A percentile compares a stretch with the other conserved stretches of the same genome.
Evolutionary conservation across 208 protist genomes (phyloP).

Genomic region (Wallacemonas sp.): DNA sequence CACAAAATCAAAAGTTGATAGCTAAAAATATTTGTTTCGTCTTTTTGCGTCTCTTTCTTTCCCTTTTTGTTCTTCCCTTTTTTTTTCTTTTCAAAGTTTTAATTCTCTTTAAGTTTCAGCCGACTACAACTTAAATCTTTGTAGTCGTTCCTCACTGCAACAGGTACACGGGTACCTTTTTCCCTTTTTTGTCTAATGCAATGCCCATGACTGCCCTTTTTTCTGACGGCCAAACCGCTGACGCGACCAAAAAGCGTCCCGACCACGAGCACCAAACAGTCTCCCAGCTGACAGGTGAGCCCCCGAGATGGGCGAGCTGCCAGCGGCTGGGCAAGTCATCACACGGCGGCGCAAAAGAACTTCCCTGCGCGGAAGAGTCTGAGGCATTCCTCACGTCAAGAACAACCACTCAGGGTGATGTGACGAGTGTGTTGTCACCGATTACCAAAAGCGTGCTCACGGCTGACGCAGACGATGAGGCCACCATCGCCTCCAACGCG

Average conservation of each 20-base stretch:
- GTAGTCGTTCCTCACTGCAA: no score
- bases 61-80: slow-evolving; percentile 3
- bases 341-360: background rate
- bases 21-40: slow-evolving; percentile 3
- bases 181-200: no score
- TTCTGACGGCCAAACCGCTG: background rate
- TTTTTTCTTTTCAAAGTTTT: background rate
- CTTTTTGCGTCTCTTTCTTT: slow-evolving; percentile 10
- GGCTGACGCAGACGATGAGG: background rate
- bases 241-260: background rate
- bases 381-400: slow-evolving; percentile 1
- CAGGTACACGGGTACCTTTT: no score
- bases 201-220: background rate
- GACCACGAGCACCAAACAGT: background rate
- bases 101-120: background rate
- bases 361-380: background rate
- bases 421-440: background rate
- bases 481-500: background rate
- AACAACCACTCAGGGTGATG: background rate
- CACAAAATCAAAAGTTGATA: background rate
- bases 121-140: no score
- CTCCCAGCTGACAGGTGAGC: background rate
- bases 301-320: background rate
- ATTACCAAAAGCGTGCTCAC: slow-evolving; percentile 6
- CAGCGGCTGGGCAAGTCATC: background rate